These are phyloP conservation scores for Ustilaginoidea virens DNA, from an alignment of 2,329 filamentous ascomycete species.

Conservation along the genomic window DNA sequence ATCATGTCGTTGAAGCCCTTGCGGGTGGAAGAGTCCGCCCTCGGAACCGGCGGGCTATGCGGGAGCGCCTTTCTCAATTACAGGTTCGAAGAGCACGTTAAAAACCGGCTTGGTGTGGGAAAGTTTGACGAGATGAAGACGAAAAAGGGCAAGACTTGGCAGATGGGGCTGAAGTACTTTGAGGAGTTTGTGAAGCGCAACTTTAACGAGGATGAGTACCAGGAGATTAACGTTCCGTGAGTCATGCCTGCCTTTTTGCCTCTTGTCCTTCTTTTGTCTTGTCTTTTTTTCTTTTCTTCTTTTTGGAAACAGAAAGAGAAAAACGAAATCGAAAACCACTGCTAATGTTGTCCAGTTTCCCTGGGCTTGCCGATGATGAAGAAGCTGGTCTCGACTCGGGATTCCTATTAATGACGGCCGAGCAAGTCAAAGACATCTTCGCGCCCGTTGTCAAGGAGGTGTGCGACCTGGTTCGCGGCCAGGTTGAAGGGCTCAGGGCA, in stretches of 20 bases:
- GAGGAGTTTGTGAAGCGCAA: conserved; percentile 77
- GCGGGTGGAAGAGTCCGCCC: conserved; percentile 61
- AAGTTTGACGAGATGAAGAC: conserved; percentile 61
- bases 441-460: conserved; percentile 60
- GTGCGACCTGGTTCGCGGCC: conserved; percentile 50
- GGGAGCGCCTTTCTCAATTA: conserved; percentile 71
- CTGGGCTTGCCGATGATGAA: conserved; percentile 61
- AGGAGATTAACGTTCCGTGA: conserved; percentile 61
- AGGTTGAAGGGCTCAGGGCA: conserved; percentile 45
- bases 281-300: too few relatives aligned
- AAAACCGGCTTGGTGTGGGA: conserved; percentile 47
- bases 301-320: too few relatives aligned
- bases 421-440: conserved; percentile 58
- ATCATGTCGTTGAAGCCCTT: conserved; percentile 60
- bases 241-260: conserved; percentile 17
- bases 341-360: conserved; percentile 33
- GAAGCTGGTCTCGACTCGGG: conserved; percentile 60
- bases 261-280: conserved; percentile 4
- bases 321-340: too few relatives aligned
- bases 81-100: conserved; percentile 64
- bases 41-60: conserved; percentile 64
- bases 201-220: conserved; percentile 64
- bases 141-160: conserved; percentile 68
- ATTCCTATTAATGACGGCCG: conserved; percentile 56
- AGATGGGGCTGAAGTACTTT: conserved; percentile 64